These are phyloP conservation scores for Saccharomyces cerevisiae DNA, from an alignment of 805 yeast genomes.

Conservation along the genomic window DNA sequence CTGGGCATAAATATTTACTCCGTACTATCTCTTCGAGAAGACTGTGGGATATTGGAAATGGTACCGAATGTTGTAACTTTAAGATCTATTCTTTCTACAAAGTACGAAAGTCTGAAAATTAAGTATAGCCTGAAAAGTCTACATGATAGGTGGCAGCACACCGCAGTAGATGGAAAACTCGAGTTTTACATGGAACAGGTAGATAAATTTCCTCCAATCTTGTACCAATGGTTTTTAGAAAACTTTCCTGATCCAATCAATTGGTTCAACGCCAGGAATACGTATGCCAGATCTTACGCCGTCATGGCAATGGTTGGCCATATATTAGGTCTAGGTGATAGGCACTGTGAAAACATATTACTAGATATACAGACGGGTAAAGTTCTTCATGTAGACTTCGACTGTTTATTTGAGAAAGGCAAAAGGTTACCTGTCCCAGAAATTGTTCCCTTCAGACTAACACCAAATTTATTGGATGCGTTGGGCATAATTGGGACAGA, in stretches of 20 bases:
- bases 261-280: conserved; percentile 77
- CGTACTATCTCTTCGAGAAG: conserved; percentile 80
- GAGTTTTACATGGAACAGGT: conserved; percentile 23
- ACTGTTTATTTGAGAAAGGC: conserved; percentile 85
- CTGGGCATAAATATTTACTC: conserved; percentile 73
- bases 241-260: conserved; percentile 80
- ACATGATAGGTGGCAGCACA: conserved; percentile 23
- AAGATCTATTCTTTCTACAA: conserved; percentile 47
- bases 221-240: conserved; percentile 82
- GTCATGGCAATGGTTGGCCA: conserved; percentile 98
- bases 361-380: conserved; percentile 67
- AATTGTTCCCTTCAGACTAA: conserved; percentile 85
- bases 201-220: conserved; percentile 50
- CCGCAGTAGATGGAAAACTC: conserved; percentile 20
- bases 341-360: conserved; percentile 89
- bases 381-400: conserved; percentile 90
- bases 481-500: conserved; percentile 83
- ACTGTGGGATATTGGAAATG: conserved; percentile 86
- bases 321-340: conserved; percentile 87
- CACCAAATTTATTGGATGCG: conserved; percentile 83
- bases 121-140: conserved; percentile 18
- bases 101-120: conserved; percentile 37
- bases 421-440: conserved; percentile 75
- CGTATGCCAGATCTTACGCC: conserved; percentile 71
- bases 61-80: conserved; percentile 69